Percentiles rank a stretch among this genome's conserved stretches.
Conservation (phyloP, 495 filamentous ascomycete genomes). For the Neurospora sp. region DNA sequence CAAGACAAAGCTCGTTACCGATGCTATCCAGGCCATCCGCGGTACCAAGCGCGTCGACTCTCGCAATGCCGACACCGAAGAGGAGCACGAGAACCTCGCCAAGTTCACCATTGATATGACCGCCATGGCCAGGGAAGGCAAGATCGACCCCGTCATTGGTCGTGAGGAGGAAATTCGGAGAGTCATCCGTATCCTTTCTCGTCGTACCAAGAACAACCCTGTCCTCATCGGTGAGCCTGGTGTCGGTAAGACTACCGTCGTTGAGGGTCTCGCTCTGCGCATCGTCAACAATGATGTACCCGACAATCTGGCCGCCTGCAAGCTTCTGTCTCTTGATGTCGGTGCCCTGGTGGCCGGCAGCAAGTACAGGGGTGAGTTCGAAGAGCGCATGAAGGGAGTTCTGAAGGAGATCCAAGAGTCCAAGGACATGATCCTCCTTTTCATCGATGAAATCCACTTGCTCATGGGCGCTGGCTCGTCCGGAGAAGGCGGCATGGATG, state of each 20-base stretch:
- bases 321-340: constrained; percentile 87
- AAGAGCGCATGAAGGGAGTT: constrained; percentile 98
- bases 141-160: constrained; percentile 96
- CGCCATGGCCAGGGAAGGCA: constrained; percentile 82
- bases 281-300: constrained; percentile 96
- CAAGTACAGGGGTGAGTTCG: constrained; percentile 97
- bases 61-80: constrained; percentile 83
- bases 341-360: constrained; percentile 90
- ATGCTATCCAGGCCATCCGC: constrained; percentile 77
- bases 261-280: constrained; percentile 89
- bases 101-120: constrained; percentile 99
- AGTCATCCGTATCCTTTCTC: constrained; percentile 84
- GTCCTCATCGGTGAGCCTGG: constrained; percentile 90
- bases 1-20: constrained; percentile 80
- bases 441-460: constrained; percentile 97
- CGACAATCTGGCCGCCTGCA: constrained; percentile 89
- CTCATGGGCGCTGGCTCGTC: constrained; percentile 92
- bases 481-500: constrained; percentile 97
- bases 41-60: constrained; percentile 89
- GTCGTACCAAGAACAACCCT: constrained; percentile 97
- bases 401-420: constrained; percentile 93
- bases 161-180: constrained; percentile 93
- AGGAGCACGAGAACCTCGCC: constrained; percentile 85
- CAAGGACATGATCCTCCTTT: constrained; percentile 94
- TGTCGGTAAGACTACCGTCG: constrained; percentile 97